Percentiles rank a stretch among this genome's conserved stretches.
Evolutionary conservation across 2,329 filamentous ascomycete species (phyloP).

Genomic region (Teratosphaeria nubilosa): DNA sequence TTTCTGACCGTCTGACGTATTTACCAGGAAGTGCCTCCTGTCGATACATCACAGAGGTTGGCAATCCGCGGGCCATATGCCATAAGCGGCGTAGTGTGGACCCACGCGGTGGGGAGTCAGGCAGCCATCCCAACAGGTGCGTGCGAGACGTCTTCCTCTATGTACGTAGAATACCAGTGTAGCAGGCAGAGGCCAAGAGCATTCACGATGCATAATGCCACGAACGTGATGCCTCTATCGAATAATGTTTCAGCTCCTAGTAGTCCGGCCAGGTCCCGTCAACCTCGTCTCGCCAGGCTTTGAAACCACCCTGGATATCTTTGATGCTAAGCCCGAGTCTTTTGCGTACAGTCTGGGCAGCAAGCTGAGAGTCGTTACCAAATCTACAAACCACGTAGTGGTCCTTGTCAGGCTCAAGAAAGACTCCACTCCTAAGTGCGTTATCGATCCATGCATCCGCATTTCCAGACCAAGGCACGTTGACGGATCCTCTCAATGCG

Average conservation of each 20-base stretch:
- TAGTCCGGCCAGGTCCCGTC: slow-evolving; percentile 51
- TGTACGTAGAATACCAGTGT: neutral
- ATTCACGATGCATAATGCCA: no score
- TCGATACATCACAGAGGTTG: no score
- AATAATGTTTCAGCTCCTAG: slow-evolving; percentile 17
- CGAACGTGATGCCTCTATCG: no score
- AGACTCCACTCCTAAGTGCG: slow-evolving; percentile 13
- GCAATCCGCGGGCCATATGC: neutral
- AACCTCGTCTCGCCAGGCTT: slow-evolving; percentile 60
- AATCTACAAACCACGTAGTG: slow-evolving; percentile 56
- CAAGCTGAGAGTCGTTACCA: slow-evolving; percentile 70
- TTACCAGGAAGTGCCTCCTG: no score
- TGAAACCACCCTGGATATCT: slow-evolving; percentile 63
- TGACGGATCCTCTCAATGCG: slow-evolving; percentile 64
- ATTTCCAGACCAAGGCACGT: slow-evolving; percentile 56
- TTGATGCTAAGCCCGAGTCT: slow-evolving; percentile 53
- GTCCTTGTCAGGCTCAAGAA: slow-evolving; percentile 33
- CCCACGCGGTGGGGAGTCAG: neutral
- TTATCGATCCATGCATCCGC: slow-evolving; percentile 22
- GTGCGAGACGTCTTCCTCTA: neutral
- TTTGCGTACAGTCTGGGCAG: slow-evolving; percentile 55
- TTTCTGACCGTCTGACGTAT: no score
- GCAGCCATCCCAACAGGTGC: neutral
- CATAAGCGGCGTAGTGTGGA: neutral
- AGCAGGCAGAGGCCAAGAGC: no score